A percentile compares a stretch with the other conserved stretches of the same genome.
Evolutionary conservation across 768 basidiomycete genomes (phyloP).

Genomic region (Boletus tomentosulus): DNA sequence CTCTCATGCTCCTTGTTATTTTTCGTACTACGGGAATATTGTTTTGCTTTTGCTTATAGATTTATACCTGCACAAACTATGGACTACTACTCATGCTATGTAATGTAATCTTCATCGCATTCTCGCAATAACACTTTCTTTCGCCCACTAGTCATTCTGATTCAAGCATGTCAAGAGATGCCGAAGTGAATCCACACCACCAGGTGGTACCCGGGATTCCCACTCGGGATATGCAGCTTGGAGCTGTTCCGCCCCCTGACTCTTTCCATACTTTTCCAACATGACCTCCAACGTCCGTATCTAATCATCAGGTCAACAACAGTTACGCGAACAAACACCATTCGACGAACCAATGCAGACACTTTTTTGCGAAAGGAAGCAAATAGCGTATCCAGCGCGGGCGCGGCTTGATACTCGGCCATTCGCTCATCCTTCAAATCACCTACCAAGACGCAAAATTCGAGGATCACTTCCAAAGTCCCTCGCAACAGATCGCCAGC

Average conservation of each 20-base stretch:
- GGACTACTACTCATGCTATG: not conserved
- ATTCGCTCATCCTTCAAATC: constrained; percentile 51
- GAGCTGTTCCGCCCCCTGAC: constrained; percentile 15
- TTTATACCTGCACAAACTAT: constrained; percentile 15
- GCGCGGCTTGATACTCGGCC: constrained; percentile 63
- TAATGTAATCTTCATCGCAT: constrained; percentile 10
- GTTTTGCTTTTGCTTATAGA: constrained; percentile 20
- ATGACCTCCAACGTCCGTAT: constrained; percentile 50
- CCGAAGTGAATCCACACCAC: constrained; percentile 51
- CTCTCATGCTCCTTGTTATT: constrained; percentile 7
- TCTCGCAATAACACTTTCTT: not conserved
- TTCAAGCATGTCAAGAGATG: constrained; percentile 53
- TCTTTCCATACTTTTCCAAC: constrained; percentile 47
- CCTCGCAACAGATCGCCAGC: constrained; percentile 63
- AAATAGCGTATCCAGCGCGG: constrained; percentile 51
- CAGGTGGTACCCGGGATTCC: constrained; percentile 37
- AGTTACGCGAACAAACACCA: not conserved
- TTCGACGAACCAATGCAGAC: constrained; percentile 49
- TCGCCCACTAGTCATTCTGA: constrained; percentile 56
- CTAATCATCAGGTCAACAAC: constrained; percentile 33
- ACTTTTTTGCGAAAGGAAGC: constrained; percentile 52
- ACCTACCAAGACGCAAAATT: constrained; percentile 62
- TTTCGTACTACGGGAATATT: constrained; percentile 3
- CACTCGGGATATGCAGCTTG: constrained; percentile 23
- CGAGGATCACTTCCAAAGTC: constrained; percentile 60